A percentile compares a stretch with the other conserved stretches of the same genome.
Conservation (phyloP, 2,329 filamentous ascomycete genomes). For the Teratosphaeria epicoccoides region DNA sequence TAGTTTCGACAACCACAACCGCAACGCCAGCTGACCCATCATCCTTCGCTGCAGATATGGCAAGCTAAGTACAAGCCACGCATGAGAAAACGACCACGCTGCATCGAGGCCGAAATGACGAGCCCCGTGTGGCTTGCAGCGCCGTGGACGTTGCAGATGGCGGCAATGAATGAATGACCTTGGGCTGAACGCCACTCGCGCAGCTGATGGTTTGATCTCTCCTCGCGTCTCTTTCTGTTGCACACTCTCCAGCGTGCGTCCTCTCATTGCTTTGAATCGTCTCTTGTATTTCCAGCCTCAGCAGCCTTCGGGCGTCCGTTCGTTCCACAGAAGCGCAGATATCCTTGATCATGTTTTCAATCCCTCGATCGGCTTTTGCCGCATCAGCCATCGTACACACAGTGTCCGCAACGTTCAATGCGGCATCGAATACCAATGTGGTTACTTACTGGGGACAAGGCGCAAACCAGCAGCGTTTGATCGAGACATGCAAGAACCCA, state of each 20-base stretch:
- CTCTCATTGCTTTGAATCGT: slow-evolving; percentile 35
- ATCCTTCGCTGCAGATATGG: not conserved
- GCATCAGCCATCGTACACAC: slow-evolving; percentile 26
- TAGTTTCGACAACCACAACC: not conserved
- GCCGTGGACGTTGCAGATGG: not conserved
- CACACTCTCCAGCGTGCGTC: slow-evolving; percentile 41
- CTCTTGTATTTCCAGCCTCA: not conserved
- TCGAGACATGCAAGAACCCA: slow-evolving; percentile 41
- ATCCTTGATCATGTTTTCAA: slow-evolving; percentile 11
- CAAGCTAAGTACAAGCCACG: not conserved
- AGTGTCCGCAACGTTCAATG: slow-evolving; percentile 32
- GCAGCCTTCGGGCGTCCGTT: slow-evolving; percentile 28
- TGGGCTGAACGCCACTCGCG: not conserved
- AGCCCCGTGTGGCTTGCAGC: not conserved
- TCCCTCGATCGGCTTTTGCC: slow-evolving; percentile 23
- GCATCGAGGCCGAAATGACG: not conserved
- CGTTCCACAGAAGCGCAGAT: slow-evolving; percentile 20
- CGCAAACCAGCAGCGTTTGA: slow-evolving; percentile 36
- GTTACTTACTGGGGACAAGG: slow-evolving; percentile 50
- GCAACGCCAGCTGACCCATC: not conserved
- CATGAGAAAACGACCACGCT: not conserved
- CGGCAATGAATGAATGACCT: not conserved
- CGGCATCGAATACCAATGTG: slow-evolving; percentile 36
- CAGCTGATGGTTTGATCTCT: not conserved
- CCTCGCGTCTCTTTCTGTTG: not conserved